Evolutionary conservation across 768 basidiomycete species (phyloP).

Genomic region (Lactifluus echinatus): DNA sequence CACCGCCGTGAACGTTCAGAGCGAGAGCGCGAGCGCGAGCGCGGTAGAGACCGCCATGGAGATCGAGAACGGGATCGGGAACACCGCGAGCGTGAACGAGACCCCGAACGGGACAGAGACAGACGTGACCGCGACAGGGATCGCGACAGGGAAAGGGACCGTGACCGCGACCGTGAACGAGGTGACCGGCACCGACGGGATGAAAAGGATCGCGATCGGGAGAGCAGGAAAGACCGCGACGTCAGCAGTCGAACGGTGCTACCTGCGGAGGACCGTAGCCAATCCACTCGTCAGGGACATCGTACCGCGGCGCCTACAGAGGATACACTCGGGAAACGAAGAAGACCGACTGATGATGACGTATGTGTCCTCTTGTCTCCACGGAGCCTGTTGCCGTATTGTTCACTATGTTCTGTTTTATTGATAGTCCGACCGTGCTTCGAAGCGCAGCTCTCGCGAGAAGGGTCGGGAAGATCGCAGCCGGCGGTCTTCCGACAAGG

Average conservation of each 20-base stretch:
- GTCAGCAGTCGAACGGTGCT: constrained; percentile 28
- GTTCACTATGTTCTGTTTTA: background rate
- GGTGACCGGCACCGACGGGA: constrained; percentile 26
- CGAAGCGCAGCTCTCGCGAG: constrained; percentile 77
- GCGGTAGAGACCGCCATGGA: constrained; percentile 25
- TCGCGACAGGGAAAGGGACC: constrained; percentile 24
- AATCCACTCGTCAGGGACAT: constrained; percentile 54
- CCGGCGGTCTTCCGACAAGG: constrained; percentile 60
- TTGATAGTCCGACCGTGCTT: constrained; percentile 55
- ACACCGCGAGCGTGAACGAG: constrained; percentile 26
- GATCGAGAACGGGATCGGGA: constrained; percentile 23
- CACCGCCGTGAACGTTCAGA: constrained; percentile 36
- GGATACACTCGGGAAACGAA: constrained; percentile 65
- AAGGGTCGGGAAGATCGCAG: constrained; percentile 66
- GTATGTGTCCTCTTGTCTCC: constrained; percentile 36
- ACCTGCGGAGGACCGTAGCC: constrained; percentile 44
- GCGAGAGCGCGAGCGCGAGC: constrained; percentile 25
- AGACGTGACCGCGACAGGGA: constrained; percentile 24
- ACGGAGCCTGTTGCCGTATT: background rate
- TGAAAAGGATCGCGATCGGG: constrained; percentile 51
- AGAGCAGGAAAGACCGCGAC: constrained; percentile 55
- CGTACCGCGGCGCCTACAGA: constrained; percentile 42
- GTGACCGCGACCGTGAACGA: constrained; percentile 23
- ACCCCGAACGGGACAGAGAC: constrained; percentile 25
- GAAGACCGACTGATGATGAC: constrained; percentile 63